A percentile compares a stretch with the other conserved stretches of the same genome.
These are phyloP conservation scores for Marasmius oreades DNA, from an alignment of 1,284 basidiomycete genomes.

Conservation along the genomic window DNA sequence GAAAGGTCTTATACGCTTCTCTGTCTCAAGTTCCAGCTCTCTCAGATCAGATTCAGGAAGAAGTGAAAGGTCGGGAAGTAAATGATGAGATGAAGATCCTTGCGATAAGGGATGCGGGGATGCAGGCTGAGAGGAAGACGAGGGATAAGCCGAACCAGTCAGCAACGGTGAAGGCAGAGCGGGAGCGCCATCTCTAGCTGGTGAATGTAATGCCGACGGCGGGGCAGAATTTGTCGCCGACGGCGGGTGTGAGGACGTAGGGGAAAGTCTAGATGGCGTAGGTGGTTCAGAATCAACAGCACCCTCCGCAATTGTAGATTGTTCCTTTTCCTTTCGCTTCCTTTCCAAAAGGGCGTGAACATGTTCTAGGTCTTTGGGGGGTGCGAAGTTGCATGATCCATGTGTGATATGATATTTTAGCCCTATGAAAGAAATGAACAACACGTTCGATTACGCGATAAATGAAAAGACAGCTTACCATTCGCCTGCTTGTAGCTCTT, in stretches of 20 bases:
- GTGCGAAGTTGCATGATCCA: conserved; percentile 90
- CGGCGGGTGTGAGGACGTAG: conserved; percentile 21
- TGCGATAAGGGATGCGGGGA: background rate
- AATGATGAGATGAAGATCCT: background rate
- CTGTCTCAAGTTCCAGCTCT: conserved; percentile 79
- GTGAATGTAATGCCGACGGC: conserved; percentile 8
- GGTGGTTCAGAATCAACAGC: background rate
- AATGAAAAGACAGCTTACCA: conserved; percentile 23
- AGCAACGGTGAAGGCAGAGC: conserved; percentile 4
- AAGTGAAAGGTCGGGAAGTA: conserved; percentile 18
- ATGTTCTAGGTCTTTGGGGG: conserved; percentile 75
- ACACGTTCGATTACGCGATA: too few species aligned
- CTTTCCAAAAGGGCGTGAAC: conserved; percentile 64
- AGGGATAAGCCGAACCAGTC: background rate
- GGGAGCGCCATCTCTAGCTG: background rate
- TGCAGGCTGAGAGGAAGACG: background rate
- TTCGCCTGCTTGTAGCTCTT: conserved; percentile 97
- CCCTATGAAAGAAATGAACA: conserved; percentile 34
- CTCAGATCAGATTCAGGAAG: conserved; percentile 67
- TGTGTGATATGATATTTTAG: conserved; percentile 97
- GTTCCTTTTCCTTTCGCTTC: conserved; percentile 31
- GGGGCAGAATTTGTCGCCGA: conserved; percentile 3
- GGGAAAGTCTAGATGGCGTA: conserved; percentile 30
- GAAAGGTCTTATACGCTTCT: conserved; percentile 77
- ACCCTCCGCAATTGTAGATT: background rate